These are phyloP conservation scores for Golubevia pallescens DNA, from an alignment of 1,284 basidiomycete species.

Conservation along the genomic window DNA sequence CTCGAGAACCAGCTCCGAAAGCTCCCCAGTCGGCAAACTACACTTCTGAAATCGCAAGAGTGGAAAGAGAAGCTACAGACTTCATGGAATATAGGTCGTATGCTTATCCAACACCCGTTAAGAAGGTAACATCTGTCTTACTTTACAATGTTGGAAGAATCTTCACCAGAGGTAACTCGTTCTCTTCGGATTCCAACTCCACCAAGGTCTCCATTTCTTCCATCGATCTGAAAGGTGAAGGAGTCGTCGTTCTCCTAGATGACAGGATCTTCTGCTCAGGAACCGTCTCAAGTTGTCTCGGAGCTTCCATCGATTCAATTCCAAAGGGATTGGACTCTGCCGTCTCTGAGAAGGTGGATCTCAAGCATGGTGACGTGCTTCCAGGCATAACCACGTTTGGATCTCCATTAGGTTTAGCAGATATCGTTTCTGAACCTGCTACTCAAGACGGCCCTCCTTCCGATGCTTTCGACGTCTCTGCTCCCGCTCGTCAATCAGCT, in stretches of 20 bases:
- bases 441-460: constrained; percentile 30
- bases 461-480: constrained; percentile 10
- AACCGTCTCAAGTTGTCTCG: constrained; percentile 11
- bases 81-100: constrained; percentile 29
- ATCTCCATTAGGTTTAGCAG: constrained; percentile 39
- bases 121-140: constrained; percentile 16
- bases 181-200: neutral
- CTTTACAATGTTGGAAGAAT: constrained; percentile 27
- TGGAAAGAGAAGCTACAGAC: constrained; percentile 18
- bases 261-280: constrained; percentile 28
- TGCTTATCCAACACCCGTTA: constrained; percentile 31
- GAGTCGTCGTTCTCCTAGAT: constrained; percentile 20
- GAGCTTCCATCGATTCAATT: neutral
- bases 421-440: constrained; percentile 37
- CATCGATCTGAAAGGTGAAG: neutral
- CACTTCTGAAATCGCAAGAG: constrained; percentile 25
- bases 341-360: constrained; percentile 7
- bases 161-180: neutral
- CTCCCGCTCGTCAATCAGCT: neutral
- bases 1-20: constrained; percentile 10
- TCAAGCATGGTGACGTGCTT: constrained; percentile 8
- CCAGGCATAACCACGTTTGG: constrained; percentile 44
- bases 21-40: constrained; percentile 27
- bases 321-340: neutral
- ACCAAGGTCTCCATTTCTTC: neutral